phyloP scores from a whole-genome alignment of 2,329 filamentous ascomycete genomes.

The Leptodontidium sp. region DNA sequence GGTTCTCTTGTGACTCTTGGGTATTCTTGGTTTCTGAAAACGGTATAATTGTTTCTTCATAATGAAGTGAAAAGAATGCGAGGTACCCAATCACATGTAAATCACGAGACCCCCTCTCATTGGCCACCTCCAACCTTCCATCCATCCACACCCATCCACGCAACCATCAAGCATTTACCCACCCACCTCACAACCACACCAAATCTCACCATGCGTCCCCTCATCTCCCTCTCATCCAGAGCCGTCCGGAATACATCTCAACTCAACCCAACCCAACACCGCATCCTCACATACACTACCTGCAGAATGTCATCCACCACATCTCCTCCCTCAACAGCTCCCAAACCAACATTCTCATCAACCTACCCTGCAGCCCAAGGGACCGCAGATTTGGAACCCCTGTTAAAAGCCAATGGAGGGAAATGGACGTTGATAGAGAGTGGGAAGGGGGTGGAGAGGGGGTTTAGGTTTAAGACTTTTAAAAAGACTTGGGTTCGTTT shows the following conservation, averaged over 20 bases:
- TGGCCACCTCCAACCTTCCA: not conserved
- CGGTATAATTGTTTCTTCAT: not conserved
- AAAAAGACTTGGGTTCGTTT: slow-evolving; percentile 68
- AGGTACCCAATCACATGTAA: slow-evolving; percentile 11
- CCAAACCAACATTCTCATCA: slow-evolving; percentile 31
- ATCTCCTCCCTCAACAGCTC: slow-evolving; percentile 1
- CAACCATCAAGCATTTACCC: not conserved
- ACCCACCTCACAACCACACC: not conserved
- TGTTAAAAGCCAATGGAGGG: slow-evolving; percentile 38
- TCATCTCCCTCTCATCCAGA: not conserved
- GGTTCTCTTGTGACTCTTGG: too few species aligned
- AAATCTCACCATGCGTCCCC: not conserved
- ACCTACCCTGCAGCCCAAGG: slow-evolving; percentile 32
- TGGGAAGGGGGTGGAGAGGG: slow-evolving; percentile 65
- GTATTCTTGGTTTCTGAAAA: not conserved
- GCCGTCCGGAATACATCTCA: not conserved
- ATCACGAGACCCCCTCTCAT: slow-evolving; percentile 18
- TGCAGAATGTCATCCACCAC: slow-evolving; percentile 4
- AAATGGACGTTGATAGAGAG: slow-evolving; percentile 60
- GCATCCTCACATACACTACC: not conserved
- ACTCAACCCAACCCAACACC: not conserved
- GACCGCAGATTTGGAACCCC: slow-evolving; percentile 26
- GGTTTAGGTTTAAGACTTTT: slow-evolving; percentile 71
- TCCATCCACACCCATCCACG: not conserved
- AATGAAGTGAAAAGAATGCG: not conserved